A percentile compares a stretch with the other conserved stretches of the same genome.
phyloP scores from a whole-genome alignment of 139 green algal genomes.

The Chlorella vulgaris region DNA sequence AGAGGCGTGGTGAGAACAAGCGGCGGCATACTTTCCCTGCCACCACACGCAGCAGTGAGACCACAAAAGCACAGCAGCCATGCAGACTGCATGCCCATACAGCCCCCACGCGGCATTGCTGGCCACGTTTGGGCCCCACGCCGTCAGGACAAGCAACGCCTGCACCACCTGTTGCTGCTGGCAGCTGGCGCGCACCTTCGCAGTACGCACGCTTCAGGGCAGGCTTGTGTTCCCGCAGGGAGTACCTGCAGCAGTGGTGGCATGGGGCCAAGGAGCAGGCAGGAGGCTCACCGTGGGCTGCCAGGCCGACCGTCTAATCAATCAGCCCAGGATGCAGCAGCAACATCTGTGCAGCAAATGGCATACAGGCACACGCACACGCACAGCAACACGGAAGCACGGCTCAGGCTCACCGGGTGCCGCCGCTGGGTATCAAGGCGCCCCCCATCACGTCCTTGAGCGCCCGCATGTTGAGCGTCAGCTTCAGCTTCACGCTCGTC shows the following conservation, averaged over 20 bases:
- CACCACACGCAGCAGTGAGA: neutral
- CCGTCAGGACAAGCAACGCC: neutral
- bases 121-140: neutral
- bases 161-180: neutral
- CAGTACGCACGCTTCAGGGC: slow-evolving; percentile 8
- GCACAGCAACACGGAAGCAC: neutral
- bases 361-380: neutral
- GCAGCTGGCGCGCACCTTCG: neutral
- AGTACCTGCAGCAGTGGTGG: neutral
- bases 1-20: too few relatives aligned
- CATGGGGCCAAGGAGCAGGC: neutral
- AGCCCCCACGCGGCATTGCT: neutral
- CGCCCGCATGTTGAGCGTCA: slow-evolving; percentile 26
- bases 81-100: neutral
- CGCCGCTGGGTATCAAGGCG: neutral
- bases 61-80: neutral
- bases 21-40: too few relatives aligned
- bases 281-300: neutral
- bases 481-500: slow-evolving; percentile 11
- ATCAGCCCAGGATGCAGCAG: neutral
- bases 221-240: slow-evolving; percentile 22
- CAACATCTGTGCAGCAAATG: neutral
- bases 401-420: neutral
- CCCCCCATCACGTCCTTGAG: neutral
- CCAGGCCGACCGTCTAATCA: neutral